Base-by-base conservation (phyloP, 2,329 filamentous ascomycete species). In the Aquanectria penicillioides region DNA sequence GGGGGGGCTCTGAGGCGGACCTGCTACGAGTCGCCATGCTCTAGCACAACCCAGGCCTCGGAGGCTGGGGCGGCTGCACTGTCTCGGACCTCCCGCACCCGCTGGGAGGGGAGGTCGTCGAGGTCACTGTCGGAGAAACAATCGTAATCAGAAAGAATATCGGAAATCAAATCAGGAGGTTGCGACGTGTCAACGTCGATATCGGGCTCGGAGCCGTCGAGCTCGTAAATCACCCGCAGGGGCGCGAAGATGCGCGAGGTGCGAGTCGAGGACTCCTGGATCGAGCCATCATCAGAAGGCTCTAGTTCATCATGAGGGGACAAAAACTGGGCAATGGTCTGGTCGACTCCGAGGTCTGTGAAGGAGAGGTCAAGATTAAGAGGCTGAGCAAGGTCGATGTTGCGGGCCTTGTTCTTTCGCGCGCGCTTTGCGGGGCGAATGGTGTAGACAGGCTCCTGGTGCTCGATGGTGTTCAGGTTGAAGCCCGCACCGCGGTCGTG, bases 11-110 rank as follows among this genome's bases (percentile, higher is more conserved):
- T 59, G 52, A 47, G 65, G 71, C 74, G 76, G 76, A 78, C 75
- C 71, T 80, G 77, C 72, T 81, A 77, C 76, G 73, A 79, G 78
- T 74, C 79, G 74, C 80, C 78, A 69, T 74, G n/a, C n/a, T n/a
- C 76, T 66, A 81, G 70, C 70, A 81, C 72, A 29, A 80, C 73
- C 78, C 78, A 81, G 60, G 74, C 68, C 36, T 75, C 77, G 20
- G 72, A 67, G 49, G 66, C 66, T 29, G 69, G 64, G 40, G 67
- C 57, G 49, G 68, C 65, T 60, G 68, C 66, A 63, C 66, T 54
- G 40, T 74, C 71, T 46, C 62, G 59, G 44, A 73, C 64, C 66
- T 75, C 72, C 34, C 64, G 64, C 66, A 74, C 72, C 34, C 64
- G 64, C 68, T 77, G 72, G 0, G 67, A 65, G 28, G 71, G 74